Base-by-base conservation (phyloP, 176 grass and related monocot genomes). In the Zoysia pacifica region DNA sequence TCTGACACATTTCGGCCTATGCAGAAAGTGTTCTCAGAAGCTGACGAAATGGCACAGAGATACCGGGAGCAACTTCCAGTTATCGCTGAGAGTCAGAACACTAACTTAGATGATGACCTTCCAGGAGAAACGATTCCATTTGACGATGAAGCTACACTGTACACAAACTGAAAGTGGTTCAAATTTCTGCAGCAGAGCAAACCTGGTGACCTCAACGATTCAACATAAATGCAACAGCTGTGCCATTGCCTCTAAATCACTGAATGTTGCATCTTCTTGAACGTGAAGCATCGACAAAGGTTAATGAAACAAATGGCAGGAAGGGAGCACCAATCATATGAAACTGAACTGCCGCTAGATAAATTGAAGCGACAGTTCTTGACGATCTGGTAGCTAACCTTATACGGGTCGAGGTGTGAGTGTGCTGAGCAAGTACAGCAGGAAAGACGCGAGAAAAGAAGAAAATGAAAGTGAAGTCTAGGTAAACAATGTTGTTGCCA, bases 121-220 rank as follows among this genome's bases (percentile, higher is more conserved):
- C 79, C 64, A 68, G 70, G 44, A 45, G 79, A 84, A 59, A 77
- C 52, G 20, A 62, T 87, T 77, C 75, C 84, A 12, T 93, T 99
- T 70, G 88, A 99, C 80, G 84, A 91, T 3, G 96, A 95, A 64
- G 68, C 86, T 69, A 67, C 14, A 61, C 54, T 91, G 20, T 99
- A 95, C 68, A 81, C 90, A 89, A 99, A 99, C 81, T 90, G 96
- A 93, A 88, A 87, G 82, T 95, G 90, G 84, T 99, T 99, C 74
- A 90, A 91, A 72, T 95, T 95, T 82, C 67, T 95, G 60, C 87
- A 86, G 19, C 40, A 52, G 44, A 66, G 73, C 48, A 87, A 87
- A 82, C 64, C 58, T 69, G 78, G 28, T 76, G 59, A 56, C 42
- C 18, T 67, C 20, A 74, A 65, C 37, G 47, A 18, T 47, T 11